Conservation (phyloP, 176 grass and related monocot species). For the Cenchrus purpureus region DNA sequence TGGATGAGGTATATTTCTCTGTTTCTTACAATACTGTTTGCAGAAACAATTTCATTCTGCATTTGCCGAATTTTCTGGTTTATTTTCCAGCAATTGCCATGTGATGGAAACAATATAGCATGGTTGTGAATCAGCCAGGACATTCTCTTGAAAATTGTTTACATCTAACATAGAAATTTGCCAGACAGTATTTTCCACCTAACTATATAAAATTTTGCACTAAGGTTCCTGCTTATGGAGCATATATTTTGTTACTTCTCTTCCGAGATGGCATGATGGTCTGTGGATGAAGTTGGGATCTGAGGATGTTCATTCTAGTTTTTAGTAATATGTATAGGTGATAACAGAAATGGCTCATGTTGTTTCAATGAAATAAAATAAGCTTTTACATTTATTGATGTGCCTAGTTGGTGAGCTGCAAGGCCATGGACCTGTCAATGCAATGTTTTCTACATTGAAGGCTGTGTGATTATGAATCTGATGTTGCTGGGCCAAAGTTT, state of each 20-base stretch:
- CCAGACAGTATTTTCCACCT: neutral
- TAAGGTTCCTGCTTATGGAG: neutral
- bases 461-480: constrained; percentile 11
- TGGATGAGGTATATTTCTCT: constrained; percentile 6
- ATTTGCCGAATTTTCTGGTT: neutral
- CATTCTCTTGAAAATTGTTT: neutral
- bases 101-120: constrained; percentile 16
- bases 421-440: constrained; percentile 21
- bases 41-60: constrained; percentile 2
- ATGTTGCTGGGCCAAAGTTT: constrained; percentile 26
- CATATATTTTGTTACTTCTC: constrained; percentile 11
- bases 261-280: neutral
- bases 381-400: neutral
- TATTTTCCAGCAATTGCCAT: neutral
- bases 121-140: neutral
- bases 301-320: neutral
- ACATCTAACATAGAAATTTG: neutral
- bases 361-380: constrained; percentile 14
- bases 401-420: constrained; percentile 33
- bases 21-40: neutral
- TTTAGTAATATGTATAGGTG: constrained; percentile 17
- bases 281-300: neutral
- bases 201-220: neutral
- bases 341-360: neutral
- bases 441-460: constrained; percentile 31